Evolutionary conservation across 1,139 yeast species (phyloP).

Genomic region (Blastobotrys proliferans): DNA sequence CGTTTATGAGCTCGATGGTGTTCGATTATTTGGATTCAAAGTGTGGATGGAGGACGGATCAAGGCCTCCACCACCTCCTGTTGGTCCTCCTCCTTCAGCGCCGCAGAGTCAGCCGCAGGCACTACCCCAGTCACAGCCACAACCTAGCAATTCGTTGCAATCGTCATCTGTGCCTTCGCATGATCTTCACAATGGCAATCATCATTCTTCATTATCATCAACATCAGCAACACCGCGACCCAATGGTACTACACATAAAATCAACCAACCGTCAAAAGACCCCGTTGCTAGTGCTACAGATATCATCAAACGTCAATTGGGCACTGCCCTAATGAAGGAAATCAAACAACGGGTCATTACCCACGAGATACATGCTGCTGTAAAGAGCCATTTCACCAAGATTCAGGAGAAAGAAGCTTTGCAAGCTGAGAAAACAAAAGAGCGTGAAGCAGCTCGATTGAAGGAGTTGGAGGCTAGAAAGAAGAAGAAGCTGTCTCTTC

Average conservation of each 20-base stretch:
- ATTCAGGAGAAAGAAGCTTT: background rate
- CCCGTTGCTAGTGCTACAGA: conserved; percentile 18
- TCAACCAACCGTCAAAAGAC: background rate
- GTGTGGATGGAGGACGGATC: conserved; percentile 5
- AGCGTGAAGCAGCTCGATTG: conserved; percentile 2
- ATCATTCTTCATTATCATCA: no score
- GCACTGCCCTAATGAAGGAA: background rate
- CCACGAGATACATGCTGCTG: conserved; percentile 1
- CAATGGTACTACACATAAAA: no score
- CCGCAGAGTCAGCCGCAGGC: no score
- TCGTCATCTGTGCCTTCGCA: no score
- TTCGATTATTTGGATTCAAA: background rate
- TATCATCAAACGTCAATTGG: conserved; percentile 25
- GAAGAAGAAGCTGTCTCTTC: background rate
- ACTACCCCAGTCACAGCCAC: background rate
- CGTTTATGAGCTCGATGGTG: background rate
- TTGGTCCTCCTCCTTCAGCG: no score
- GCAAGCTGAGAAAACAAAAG: background rate
- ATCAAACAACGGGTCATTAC: conserved; percentile 9
- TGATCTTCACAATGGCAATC: no score
- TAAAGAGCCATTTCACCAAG: conserved; percentile 2
- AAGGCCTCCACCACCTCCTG: background rate
- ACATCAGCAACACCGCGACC: no score
- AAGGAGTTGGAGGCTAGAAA: background rate
- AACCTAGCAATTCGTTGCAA: background rate